Evolutionary conservation across 2,329 filamentous ascomycete genomes (phyloP), one percentile per base, ranked within the genome.

Genomic region (Tolypocladium tundrense): DNA sequence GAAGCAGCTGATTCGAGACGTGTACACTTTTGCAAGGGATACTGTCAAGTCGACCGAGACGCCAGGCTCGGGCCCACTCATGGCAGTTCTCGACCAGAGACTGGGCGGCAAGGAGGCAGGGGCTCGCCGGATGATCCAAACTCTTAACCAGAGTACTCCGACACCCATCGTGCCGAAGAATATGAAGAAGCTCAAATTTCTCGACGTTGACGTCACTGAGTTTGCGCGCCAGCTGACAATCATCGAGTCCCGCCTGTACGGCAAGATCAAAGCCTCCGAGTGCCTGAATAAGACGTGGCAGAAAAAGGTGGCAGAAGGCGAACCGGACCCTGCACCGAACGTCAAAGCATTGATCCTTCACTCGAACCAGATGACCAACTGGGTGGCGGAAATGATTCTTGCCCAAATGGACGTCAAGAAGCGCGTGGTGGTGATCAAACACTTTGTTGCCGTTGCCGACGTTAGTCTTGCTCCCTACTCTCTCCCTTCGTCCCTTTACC

Each of bases 261-360:
- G 88, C 65, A 97, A 96, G 76, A 96, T 99, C 72, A 93, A 93
- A 72, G 89, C 93, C 0, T 94, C 91, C 0, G 94, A 99, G 72
- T 97, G 93, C 71, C 77, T 99, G 60, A 97, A 96, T 75, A 99
- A 99, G 79, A 97, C 92, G 6, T 99, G 94, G 94, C 91, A 96
- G 74, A 97, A 95, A 82, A 97, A 97, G 77, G 80, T 95, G 59
- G 82, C 77, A 10, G 88, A 92, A 40, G 87, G 88, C 60, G 88
- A 92, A 61, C 83, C 88, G 7, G 91, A 96, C 67, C 90, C 92
- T 40, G 92, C 94, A 11, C 85, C 91, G 0, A 97, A 99, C 66
- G 91, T 99, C 65, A 97, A 97, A 75, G 90, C 91, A 11, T 81
- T 99, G 61, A 99, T 99, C 74, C 79, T 97, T 56, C 94, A 99